A percentile compares a stretch with the other conserved stretches of the same genome.
Conservation (phyloP, 1,139 yeast genomes). For the Yamadazyma dendronema region DNA sequence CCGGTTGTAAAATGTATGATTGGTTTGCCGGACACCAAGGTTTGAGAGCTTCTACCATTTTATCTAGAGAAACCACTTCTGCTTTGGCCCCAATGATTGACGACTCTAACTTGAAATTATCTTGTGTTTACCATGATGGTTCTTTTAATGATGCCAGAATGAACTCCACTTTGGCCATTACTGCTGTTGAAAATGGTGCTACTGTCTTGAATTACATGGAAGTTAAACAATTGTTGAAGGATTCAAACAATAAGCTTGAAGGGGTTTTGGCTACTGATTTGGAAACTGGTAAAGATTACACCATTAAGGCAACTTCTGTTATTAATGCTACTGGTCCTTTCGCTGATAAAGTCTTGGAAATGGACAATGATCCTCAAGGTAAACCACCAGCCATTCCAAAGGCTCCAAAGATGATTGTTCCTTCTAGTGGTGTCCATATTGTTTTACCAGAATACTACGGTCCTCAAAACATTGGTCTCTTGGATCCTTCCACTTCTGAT, state of each 20-base stretch:
- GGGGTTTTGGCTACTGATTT: slow-evolving; percentile 79
- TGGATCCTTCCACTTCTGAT: slow-evolving; percentile 90
- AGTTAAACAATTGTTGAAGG: slow-evolving; percentile 73
- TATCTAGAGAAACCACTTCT: slow-evolving; percentile 65
- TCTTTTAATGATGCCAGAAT: slow-evolving; percentile 90
- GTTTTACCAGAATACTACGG: slow-evolving; percentile 91
- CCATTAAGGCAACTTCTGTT: slow-evolving; percentile 67
- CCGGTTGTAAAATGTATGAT: slow-evolving; percentile 90
- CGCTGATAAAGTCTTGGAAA: slow-evolving; percentile 78
- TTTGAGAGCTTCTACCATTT: slow-evolving; percentile 73
- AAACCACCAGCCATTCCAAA: slow-evolving; percentile 51
- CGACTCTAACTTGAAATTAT: slow-evolving; percentile 76
- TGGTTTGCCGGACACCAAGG: slow-evolving; percentile 89
- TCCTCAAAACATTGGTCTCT: slow-evolving; percentile 82
- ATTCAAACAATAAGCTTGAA: slow-evolving; percentile 52
- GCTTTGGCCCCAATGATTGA: slow-evolving; percentile 89
- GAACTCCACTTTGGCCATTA: slow-evolving; percentile 81
- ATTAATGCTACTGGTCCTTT: slow-evolving; percentile 96
- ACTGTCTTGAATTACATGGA: slow-evolving; percentile 85
- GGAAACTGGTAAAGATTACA: slow-evolving; percentile 65
- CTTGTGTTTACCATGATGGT: slow-evolving; percentile 94
- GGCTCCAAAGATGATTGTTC: slow-evolving; percentile 80
- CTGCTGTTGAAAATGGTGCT: slow-evolving; percentile 87
- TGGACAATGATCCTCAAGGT: slow-evolving; percentile 76
- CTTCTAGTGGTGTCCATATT: slow-evolving; percentile 91